phyloP scores from a whole-genome alignment of 768 basidiomycete species.

The Hericium rajendrae region DNA sequence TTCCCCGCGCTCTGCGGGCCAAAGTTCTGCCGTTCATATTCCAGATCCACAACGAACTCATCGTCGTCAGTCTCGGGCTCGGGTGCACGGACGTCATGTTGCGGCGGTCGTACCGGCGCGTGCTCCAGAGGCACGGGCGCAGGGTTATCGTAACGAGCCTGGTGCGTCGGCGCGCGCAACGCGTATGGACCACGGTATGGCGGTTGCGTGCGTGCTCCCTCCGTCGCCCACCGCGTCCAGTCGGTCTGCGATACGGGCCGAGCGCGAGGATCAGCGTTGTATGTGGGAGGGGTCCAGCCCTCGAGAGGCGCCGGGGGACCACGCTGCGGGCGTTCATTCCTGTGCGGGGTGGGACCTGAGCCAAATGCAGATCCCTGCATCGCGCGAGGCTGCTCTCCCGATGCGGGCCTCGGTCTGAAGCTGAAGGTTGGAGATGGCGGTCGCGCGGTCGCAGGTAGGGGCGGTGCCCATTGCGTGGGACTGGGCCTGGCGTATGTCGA shows the following conservation, averaged over 20 bases:
- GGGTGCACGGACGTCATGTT: no score
- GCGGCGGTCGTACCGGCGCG: no score
- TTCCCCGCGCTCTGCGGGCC: conserved; percentile 5
- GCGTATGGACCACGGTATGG: conserved; percentile 4
- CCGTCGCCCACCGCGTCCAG: conserved; percentile 4
- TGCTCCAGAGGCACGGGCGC: neutral
- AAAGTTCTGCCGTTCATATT: conserved; percentile 4
- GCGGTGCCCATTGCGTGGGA: neutral
- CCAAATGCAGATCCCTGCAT: conserved; percentile 2
- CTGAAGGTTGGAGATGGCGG: conserved; percentile 4
- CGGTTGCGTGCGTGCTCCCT: conserved; percentile 7
- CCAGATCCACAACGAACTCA: conserved; percentile 7
- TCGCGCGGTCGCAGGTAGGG: neutral
- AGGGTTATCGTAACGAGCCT: conserved; percentile 1
- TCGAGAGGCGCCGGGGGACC: no score
- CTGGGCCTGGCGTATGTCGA: neutral
- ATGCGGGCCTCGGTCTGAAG: conserved; percentile 2
- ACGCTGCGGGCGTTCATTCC: neutral
- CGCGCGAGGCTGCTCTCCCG: conserved; percentile 1
- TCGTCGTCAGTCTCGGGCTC: conserved; percentile 1
- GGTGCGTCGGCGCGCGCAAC: conserved; percentile 6
- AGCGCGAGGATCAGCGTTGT: conserved; percentile 2
- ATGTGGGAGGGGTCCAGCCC: no score
- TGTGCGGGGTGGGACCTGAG: conserved; percentile 3
- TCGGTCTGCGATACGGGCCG: conserved; percentile 5